These are phyloP conservation scores for Termitomyces sp. DNA, from an alignment of 768 basidiomycete species.

Conservation along the genomic window DNA sequence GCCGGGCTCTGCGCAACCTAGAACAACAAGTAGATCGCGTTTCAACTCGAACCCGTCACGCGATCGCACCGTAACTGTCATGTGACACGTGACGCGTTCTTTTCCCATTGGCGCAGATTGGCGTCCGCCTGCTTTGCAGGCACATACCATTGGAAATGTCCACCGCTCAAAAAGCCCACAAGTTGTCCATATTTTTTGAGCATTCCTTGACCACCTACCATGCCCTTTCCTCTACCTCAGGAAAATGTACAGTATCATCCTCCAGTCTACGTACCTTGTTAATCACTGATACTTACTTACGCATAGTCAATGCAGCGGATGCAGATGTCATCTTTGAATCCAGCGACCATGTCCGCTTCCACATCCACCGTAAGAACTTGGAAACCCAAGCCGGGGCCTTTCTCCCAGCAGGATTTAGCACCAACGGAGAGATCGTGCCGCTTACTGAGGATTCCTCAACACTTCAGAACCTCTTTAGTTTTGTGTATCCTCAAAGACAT, in stretches of 20 bases:
- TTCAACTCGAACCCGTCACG: not conserved
- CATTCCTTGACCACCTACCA: not conserved
- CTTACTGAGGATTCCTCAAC: not conserved
- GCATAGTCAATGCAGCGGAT: not conserved
- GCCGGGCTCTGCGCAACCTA: not conserved
- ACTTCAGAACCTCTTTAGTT: not conserved
- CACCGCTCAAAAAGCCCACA: not conserved
- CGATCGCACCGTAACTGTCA: not conserved
- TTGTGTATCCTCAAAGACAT: conserved; percentile 4
- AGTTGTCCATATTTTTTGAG: not conserved
- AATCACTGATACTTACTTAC: not conserved
- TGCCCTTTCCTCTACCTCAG: not conserved
- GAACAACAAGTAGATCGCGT: not conserved
- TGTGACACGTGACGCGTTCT: not conserved
- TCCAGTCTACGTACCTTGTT: not conserved
- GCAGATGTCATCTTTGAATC: not conserved
- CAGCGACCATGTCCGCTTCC: not conserved
- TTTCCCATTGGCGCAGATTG: too few species aligned
- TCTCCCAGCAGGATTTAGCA: not conserved
- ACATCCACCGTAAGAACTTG: not conserved
- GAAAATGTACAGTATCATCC: not conserved
- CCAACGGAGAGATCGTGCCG: not conserved
- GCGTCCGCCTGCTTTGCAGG: too few species aligned
- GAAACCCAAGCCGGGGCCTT: not conserved
- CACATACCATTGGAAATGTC: too few species aligned